These are phyloP conservation scores for Marasmius fiardii DNA, from an alignment of 1,284 basidiomycete species.

Conservation along the genomic window DNA sequence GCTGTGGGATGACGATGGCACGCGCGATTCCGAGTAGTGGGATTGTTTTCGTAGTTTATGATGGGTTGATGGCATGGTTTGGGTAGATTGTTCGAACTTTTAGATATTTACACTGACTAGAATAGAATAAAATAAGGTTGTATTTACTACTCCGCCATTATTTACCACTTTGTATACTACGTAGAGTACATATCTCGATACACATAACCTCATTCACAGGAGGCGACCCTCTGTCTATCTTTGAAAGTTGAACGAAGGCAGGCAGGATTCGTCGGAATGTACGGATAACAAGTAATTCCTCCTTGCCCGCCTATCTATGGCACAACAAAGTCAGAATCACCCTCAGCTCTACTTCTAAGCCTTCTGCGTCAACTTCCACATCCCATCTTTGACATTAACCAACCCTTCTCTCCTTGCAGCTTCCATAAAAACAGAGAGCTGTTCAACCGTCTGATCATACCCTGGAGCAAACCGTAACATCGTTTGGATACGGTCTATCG, in stretches of 20 bases:
- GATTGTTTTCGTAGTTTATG: constrained; percentile 82
- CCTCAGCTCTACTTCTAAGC: no score
- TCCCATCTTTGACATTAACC: constrained; percentile 66
- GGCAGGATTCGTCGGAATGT: no score
- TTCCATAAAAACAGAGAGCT: constrained; percentile 75
- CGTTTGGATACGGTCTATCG: constrained; percentile 74
- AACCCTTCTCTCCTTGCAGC: constrained; percentile 73
- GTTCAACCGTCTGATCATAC: constrained; percentile 75
- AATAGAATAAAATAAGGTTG: background rate
- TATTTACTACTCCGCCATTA: background rate
- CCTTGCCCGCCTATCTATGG: no score
- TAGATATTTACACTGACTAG: background rate
- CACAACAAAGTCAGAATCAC: no score
- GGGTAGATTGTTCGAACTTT: constrained; percentile 19
- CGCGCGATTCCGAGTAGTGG: constrained; percentile 81
- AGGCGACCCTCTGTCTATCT: no score
- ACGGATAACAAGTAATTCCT: no score
- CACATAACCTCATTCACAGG: background rate
- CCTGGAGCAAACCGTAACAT: constrained; percentile 80
- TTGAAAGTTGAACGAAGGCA: no score
- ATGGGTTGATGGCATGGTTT: constrained; percentile 58
- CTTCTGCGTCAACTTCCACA: constrained; percentile 57
- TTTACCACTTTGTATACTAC: background rate
- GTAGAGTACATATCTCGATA: background rate
- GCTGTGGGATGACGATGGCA: constrained; percentile 83